A percentile compares a stretch with the other conserved stretches of the same genome.
Conservation (phyloP, 768 basidiomycete species). For the Rhizopogon roseolus region DNA sequence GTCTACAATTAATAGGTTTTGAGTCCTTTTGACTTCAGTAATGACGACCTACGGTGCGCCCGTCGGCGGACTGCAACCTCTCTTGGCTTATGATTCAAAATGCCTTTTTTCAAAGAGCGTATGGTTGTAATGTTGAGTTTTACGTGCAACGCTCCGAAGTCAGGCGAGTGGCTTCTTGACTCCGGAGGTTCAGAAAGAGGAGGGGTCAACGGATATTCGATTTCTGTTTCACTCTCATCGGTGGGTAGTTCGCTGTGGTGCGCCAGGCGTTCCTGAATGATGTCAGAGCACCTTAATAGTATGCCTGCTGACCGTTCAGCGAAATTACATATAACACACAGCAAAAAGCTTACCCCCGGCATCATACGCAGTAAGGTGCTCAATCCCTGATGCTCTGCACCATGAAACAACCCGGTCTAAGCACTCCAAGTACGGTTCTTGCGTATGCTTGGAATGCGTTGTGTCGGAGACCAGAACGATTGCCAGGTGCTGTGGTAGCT, state of each 20-base stretch:
- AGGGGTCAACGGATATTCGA: slow-evolving; percentile 73
- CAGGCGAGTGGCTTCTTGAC: slow-evolving; percentile 60
- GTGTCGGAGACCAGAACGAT: slow-evolving; percentile 50
- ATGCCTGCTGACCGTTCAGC: slow-evolving; percentile 29
- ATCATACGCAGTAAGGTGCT: slow-evolving; percentile 68
- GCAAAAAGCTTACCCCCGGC: slow-evolving; percentile 47
- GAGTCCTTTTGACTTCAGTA: background rate
- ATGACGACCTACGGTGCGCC: slow-evolving; percentile 14
- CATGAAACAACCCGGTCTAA: slow-evolving; percentile 50
- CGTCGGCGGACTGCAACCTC: slow-evolving; percentile 21
- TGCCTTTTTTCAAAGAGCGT: slow-evolving; percentile 1
- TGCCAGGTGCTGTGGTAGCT: slow-evolving; percentile 63
- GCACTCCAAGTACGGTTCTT: slow-evolving; percentile 45
- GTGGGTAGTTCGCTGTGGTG: slow-evolving; percentile 14
- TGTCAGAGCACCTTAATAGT: slow-evolving; percentile 34
- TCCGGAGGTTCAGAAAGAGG: slow-evolving; percentile 69
- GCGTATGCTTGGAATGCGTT: slow-evolving; percentile 29
- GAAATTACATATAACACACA: background rate
- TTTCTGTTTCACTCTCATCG: slow-evolving; percentile 47
- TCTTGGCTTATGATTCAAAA: slow-evolving; percentile 15
- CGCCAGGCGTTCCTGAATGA: slow-evolving; percentile 36
- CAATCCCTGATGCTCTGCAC: slow-evolving; percentile 61
- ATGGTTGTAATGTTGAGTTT: slow-evolving; percentile 17
- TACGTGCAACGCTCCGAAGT: slow-evolving; percentile 8
- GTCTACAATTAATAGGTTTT: background rate